These are phyloP conservation scores for Colletotrichum echinochloae DNA, from an alignment of 2,329 filamentous ascomycete genomes.

Conservation along the genomic window DNA sequence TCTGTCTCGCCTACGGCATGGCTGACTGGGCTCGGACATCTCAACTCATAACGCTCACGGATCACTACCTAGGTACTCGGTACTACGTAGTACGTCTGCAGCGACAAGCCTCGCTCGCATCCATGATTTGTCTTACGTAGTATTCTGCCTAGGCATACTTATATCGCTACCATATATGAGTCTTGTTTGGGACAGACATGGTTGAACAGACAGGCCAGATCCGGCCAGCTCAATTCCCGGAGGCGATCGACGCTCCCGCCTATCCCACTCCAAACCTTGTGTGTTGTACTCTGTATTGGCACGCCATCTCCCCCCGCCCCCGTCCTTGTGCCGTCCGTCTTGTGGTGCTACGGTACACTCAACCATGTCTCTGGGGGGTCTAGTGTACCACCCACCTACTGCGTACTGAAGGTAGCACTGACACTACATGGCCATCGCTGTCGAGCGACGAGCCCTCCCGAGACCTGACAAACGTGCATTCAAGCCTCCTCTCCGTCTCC, in stretches of 20 bases:
- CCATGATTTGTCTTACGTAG: not conserved
- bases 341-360: not conserved
- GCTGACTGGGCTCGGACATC: constrained; percentile 1
- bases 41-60: constrained; percentile 9
- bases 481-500: not conserved
- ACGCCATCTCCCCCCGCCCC: constrained; percentile 6
- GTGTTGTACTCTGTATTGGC: constrained; percentile 7
- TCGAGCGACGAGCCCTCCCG: not conserved
- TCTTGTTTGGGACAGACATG: not conserved
- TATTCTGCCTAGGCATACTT: not conserved
- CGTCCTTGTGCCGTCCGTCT: constrained; percentile 8
- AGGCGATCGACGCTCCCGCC: constrained; percentile 30
- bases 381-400: not conserved
- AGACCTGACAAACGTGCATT: constrained; percentile 22
- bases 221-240: constrained; percentile 14
- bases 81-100: not conserved
- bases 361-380: not conserved
- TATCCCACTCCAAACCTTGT: constrained; percentile 30
- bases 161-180: not conserved
- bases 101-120: not conserved
- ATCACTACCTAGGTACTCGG: too few species aligned
- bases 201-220: constrained; percentile 18
- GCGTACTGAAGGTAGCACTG: not conserved
- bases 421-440: constrained; percentile 8
- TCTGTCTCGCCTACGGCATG: not conserved